phyloP scores from a whole-genome alignment of 2,329 filamentous ascomycete species.

The Stachybotrys elegans region DNA sequence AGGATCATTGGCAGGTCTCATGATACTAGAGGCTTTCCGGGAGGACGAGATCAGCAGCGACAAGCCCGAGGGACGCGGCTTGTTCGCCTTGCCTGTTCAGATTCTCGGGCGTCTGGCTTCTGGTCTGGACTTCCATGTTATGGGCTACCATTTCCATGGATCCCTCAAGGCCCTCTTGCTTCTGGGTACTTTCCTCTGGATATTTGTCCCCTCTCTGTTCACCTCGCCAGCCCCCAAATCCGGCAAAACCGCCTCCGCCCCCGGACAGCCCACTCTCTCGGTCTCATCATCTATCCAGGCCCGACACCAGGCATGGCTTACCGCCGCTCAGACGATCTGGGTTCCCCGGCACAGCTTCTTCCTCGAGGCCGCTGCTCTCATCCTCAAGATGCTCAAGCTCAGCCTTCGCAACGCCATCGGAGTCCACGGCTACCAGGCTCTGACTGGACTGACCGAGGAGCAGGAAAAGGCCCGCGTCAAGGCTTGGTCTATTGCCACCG shows the following conservation, averaged over 20 bases:
- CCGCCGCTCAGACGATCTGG: constrained; percentile 87
- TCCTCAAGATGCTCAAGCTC: constrained; percentile 76
- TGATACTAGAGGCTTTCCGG: constrained; percentile 79
- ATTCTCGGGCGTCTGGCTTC: constrained; percentile 45
- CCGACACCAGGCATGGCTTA: constrained; percentile 85
- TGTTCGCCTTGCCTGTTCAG: constrained; percentile 60
- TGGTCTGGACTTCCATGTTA: constrained; percentile 44
- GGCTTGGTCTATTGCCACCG: constrained; percentile 88
- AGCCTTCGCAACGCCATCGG: constrained; percentile 75
- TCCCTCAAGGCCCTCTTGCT: constrained; percentile 50
- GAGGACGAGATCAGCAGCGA: constrained; percentile 62
- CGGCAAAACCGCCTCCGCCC: constrained; percentile 40
- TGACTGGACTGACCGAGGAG: constrained; percentile 77
- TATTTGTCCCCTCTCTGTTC: constrained; percentile 50
- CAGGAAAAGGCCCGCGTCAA: constrained; percentile 83
- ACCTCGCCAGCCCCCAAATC: constrained; percentile 40
- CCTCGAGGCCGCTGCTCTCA: constrained; percentile 75
- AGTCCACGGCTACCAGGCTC: constrained; percentile 66
- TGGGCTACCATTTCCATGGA: constrained; percentile 49
- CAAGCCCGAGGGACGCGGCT: constrained; percentile 58
- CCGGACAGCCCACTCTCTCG: constrained; percentile 57
- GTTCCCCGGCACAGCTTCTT: constrained; percentile 84
- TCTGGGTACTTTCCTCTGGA: constrained; percentile 49
- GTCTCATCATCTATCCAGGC: constrained; percentile 79
- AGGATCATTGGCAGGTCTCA: constrained; percentile 83